Percentiles rank a stretch among this genome's conserved stretches.
phyloP scores from a whole-genome alignment of 495 filamentous ascomycete genomes.

The Neurospora sublineolata region DNA sequence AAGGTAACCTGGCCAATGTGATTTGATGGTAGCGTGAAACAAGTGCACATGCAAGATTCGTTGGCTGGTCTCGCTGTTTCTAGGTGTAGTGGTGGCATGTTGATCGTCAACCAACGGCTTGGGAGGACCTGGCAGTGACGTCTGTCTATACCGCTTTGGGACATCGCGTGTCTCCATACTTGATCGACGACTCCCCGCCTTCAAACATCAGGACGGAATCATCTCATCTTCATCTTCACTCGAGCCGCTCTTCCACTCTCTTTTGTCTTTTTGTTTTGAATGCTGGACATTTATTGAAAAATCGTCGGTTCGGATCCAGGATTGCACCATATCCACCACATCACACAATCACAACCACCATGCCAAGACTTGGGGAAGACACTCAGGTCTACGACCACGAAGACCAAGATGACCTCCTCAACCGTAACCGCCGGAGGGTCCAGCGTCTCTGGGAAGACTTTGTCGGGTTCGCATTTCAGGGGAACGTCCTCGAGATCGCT shows the following conservation, averaged over 20 bases:
- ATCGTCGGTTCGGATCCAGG: neutral
- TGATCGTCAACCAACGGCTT: neutral
- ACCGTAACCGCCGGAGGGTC: slow-evolving; percentile 21
- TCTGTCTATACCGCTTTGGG: neutral
- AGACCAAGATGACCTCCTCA: slow-evolving; percentile 25
- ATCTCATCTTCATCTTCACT: neutral
- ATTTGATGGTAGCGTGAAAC: neutral
- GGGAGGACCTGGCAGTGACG: neutral
- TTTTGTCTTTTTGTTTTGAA: neutral
- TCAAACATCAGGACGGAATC: neutral
- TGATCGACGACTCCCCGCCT: neutral
- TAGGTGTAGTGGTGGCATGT: neutral
- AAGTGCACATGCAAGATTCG: neutral
- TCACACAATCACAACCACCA: neutral
- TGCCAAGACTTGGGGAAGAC: neutral
- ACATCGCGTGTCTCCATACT: neutral
- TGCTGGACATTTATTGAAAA: neutral
- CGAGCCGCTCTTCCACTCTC: neutral
- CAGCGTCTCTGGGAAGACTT: slow-evolving; percentile 48
- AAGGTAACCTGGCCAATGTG: neutral
- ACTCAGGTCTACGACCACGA: slow-evolving; percentile 13
- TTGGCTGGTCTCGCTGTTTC: neutral
- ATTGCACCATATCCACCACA: neutral
- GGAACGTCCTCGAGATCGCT: slow-evolving; percentile 67
- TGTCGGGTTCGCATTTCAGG: slow-evolving; percentile 57